Conservation (phyloP, 345 rosid species). For the Citrus reticulata region DNA sequence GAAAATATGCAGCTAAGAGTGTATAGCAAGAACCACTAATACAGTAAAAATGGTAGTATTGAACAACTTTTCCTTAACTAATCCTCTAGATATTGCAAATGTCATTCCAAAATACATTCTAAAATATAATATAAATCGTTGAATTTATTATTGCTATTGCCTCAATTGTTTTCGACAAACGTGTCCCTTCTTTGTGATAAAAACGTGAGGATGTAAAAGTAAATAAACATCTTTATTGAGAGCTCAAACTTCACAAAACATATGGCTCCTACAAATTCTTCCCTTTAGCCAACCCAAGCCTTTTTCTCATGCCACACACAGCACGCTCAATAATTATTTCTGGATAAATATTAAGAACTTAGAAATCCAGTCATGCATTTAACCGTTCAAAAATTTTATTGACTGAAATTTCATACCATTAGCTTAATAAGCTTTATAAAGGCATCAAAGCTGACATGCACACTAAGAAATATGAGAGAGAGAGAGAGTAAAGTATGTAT, state of each 20-base stretch:
- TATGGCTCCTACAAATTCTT: neutral
- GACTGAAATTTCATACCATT: neutral
- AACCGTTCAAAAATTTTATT: neutral
- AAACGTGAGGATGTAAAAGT: neutral
- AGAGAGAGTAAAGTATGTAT: slow-evolving; percentile 9
- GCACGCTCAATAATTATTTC: neutral
- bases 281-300: too few species aligned
- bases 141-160: neutral
- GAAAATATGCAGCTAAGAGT: neutral
- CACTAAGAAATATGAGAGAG: neutral
- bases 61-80: neutral
- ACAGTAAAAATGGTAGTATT: neutral
- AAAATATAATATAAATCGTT: neutral
- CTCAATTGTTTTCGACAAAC: neutral
- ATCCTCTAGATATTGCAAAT: neutral
- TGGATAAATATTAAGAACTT: neutral
- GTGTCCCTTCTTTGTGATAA: neutral
- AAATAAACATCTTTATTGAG: neutral
- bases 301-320: too few species aligned
- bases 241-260: neutral
- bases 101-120: neutral
- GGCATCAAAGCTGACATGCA: slow-evolving; percentile 3
- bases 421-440: neutral
- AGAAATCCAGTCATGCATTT: neutral
- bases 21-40: neutral